Evolutionary conservation across 164 flowering plant species (phyloP), one percentile per base, ranked within the genome.

Genomic region (Paratinospora sagittata): DNA sequence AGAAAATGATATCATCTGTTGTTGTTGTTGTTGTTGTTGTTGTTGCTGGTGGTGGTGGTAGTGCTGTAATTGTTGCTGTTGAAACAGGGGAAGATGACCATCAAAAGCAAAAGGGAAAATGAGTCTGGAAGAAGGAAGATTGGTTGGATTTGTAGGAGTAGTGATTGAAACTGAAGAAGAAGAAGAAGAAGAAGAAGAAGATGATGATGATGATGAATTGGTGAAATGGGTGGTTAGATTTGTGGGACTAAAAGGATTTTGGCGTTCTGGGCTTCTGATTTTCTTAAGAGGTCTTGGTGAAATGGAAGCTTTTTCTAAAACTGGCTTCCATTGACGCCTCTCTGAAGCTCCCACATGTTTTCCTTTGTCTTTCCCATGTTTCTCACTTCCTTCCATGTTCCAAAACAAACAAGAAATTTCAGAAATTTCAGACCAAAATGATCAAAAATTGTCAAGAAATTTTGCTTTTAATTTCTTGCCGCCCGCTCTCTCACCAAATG

Each of bases 1-100:
- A 19, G 74, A 70, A 43, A 93, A 93, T n/a, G 97, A 89, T 10
- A 93, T 91, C 97, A 93, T 90, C n/a, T 84, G 89, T 63, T 86
- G 87, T 64, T 83, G 86, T 33, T 75, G 79, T 37, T 65, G 69
- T 13, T 62, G 63, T 27, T 69, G 84, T 17, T 63, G 76, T 7
- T 23, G 76, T 17, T 39, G 7, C 10, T 39, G 43, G 57, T 71
- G 7, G 27, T 76, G 6, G n/a, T n/a, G n/a, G n/a, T n/a, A n/a
- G 75, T 71, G 1, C n/a, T 75, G 34, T 64, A 72, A 27, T 65
- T 19, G 81, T 78, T 30, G 75, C 26, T 16, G 77, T 62, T 14
- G 67, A 19, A 24, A 79, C 55, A 26, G 21, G 3, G 74, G 83
- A 39, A 76, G 83, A 26, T 88, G 82, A 0, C 69, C 78, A 55